phyloP scores from a whole-genome alignment of 2,329 filamentous ascomycete species.

The Claviceps sp. region DNA sequence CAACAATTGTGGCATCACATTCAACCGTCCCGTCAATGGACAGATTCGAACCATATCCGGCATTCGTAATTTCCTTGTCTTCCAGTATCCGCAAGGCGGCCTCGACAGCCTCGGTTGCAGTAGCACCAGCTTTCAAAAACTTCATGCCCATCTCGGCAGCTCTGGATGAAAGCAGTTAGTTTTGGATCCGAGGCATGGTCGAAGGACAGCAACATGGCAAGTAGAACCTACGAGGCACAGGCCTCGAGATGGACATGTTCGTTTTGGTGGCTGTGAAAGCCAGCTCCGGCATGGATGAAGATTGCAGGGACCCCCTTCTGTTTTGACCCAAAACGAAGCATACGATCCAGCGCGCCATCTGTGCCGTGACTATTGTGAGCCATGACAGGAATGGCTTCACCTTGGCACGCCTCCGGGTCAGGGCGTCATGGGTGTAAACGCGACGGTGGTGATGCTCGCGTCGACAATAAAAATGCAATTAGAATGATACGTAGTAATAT shows the following conservation, averaged over 20 bases:
- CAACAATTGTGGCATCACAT: slow-evolving; percentile 86
- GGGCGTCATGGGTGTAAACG: slow-evolving; percentile 11
- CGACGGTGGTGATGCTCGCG: neutral
- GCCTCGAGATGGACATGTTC: slow-evolving; percentile 73
- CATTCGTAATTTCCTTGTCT: slow-evolving; percentile 91
- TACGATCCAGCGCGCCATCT: slow-evolving; percentile 29
- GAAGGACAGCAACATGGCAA: neutral
- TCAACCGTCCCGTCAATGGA: slow-evolving; percentile 84
- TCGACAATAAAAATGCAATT: slow-evolving; percentile 5
- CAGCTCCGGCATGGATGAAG: slow-evolving; percentile 90
- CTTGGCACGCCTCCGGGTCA: slow-evolving; percentile 17
- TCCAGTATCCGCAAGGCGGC: slow-evolving; percentile 78
- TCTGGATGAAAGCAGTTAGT: slow-evolving; percentile 29
- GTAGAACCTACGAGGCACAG: slow-evolving; percentile 62
- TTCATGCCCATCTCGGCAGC: slow-evolving; percentile 76
- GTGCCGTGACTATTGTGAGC: slow-evolving; percentile 30
- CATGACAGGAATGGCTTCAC: slow-evolving; percentile 26
- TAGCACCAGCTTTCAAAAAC: slow-evolving; percentile 63
- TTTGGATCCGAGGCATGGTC: neutral
- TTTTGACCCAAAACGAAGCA: slow-evolving; percentile 21
- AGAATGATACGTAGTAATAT: slow-evolving; percentile 3
- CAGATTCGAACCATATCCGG: slow-evolving; percentile 90
- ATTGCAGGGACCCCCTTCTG: slow-evolving; percentile 50
- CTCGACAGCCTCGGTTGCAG: slow-evolving; percentile 79
- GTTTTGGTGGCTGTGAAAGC: slow-evolving; percentile 81